Conservation (phyloP, 805 yeast species). For the Zygosaccharomyces siamensis region DNA sequence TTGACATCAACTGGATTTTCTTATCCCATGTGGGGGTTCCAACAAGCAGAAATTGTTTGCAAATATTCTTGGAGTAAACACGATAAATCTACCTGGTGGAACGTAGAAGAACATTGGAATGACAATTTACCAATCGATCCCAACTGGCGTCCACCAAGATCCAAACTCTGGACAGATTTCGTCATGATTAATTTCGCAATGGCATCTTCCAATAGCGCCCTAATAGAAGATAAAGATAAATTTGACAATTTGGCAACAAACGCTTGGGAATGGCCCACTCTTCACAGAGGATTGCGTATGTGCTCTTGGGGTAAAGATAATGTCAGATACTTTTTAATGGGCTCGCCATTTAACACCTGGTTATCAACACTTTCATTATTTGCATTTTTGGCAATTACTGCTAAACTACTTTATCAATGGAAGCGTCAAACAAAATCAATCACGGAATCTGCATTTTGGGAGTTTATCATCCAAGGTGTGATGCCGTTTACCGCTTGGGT, state of each 20-base stretch:
- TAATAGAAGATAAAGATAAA: slow-evolving; percentile 73
- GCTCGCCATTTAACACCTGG: slow-evolving; percentile 79
- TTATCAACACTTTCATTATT: slow-evolving; percentile 57
- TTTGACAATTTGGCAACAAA: slow-evolving; percentile 64
- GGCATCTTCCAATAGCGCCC: slow-evolving; percentile 83
- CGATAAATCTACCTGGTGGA: slow-evolving; percentile 89
- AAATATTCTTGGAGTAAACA: slow-evolving; percentile 57
- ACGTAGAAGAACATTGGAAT: slow-evolving; percentile 67
- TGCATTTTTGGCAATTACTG: slow-evolving; percentile 42
- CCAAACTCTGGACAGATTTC: slow-evolving; percentile 73
- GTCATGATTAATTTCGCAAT: slow-evolving; percentile 72
- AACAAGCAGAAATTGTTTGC: slow-evolving; percentile 95
- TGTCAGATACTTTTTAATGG: slow-evolving; percentile 62
- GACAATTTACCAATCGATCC: slow-evolving; percentile 50
- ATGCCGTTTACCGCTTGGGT: slow-evolving; percentile 91
- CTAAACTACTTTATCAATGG: slow-evolving; percentile 46
- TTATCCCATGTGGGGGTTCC: slow-evolving; percentile 96
- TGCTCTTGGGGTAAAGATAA: slow-evolving; percentile 62
- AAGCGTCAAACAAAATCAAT: slow-evolving; percentile 62
- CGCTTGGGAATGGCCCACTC: slow-evolving; percentile 90
- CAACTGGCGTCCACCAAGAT: slow-evolving; percentile 53
- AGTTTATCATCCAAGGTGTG: slow-evolving; percentile 57
- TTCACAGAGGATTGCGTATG: slow-evolving; percentile 68
- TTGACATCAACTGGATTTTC: slow-evolving; percentile 74
- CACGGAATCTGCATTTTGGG: slow-evolving; percentile 39